Conservation (phyloP, 345 rosid genomes). For the Dovyalis caffra region DNA sequence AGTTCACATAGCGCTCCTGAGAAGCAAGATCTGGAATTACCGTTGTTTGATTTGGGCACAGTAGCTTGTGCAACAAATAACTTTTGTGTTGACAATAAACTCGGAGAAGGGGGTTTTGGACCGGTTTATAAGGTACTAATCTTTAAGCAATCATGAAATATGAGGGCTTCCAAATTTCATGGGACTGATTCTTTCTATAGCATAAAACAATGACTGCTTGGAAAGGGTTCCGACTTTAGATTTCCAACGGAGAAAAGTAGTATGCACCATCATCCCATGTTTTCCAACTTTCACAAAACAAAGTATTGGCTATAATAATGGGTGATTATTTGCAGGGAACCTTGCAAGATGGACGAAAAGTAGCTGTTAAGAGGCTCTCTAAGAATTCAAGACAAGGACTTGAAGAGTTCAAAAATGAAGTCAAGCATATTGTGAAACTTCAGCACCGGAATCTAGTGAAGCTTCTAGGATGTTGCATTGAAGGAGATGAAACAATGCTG, state of each 20-base stretch:
- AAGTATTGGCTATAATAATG: background rate
- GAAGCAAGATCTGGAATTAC: background rate
- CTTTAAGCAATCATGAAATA: background rate
- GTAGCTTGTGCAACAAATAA: background rate
- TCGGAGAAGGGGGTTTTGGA: conserved; percentile 10
- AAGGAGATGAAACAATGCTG: conserved; percentile 26
- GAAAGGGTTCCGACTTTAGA: background rate
- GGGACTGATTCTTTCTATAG: background rate
- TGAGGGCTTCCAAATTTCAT: background rate
- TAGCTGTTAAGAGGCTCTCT: conserved; percentile 35
- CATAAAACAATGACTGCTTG: background rate
- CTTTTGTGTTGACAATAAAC: background rate
- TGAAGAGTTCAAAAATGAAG: conserved; percentile 31
- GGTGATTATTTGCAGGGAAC: conserved; percentile 21
- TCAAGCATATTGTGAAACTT: conserved; percentile 25
- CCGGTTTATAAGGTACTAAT: background rate
- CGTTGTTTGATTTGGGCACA: background rate
- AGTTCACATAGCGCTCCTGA: background rate
- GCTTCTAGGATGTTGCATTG: conserved; percentile 33
- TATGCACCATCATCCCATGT: background rate
- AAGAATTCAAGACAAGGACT: conserved; percentile 28
- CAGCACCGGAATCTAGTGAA: conserved; percentile 34
- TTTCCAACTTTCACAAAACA: background rate
- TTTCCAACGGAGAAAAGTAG: background rate
- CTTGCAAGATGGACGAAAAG: conserved; percentile 25